Conservation (phyloP, 768 basidiomycete species). For the Leccinum variicolor region DNA sequence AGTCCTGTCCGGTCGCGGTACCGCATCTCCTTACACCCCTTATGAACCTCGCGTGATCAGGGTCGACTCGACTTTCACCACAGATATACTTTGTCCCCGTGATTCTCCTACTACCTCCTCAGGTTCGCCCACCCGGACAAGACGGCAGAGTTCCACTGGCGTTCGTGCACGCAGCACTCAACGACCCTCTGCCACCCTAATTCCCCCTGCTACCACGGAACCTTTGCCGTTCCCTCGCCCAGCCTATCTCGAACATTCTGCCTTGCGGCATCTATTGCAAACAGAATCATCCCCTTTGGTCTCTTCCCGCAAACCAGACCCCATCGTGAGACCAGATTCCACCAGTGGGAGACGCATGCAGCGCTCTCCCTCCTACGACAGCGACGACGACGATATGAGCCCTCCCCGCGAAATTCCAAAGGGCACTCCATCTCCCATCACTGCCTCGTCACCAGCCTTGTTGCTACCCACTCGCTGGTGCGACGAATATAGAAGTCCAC, state of each 20-base stretch:
- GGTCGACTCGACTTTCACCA: conserved; percentile 40
- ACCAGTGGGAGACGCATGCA: conserved; percentile 18
- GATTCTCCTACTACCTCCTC: conserved; percentile 35
- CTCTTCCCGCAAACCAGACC: conserved; percentile 39
- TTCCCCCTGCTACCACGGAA: conserved; percentile 26
- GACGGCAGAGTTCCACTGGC: conserved; percentile 42
- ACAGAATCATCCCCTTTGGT: conserved; percentile 42
- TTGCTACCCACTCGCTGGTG: conserved; percentile 78
- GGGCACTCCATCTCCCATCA: conserved; percentile 19
- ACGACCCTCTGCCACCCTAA: conserved; percentile 28
- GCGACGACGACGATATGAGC: conserved; percentile 64
- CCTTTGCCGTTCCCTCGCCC: conserved; percentile 57
- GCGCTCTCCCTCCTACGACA: conserved; percentile 49
- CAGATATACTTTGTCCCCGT: conserved; percentile 43
- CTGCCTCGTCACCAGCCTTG: conserved; percentile 38
- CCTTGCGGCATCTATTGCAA: conserved; percentile 65
- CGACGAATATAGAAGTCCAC: conserved; percentile 57
- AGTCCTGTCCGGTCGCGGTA: conserved; percentile 30
- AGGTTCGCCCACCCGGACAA: conserved; percentile 45
- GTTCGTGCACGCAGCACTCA: conserved; percentile 20
- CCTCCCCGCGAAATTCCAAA: conserved; percentile 42
- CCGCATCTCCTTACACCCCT: conserved; percentile 29
- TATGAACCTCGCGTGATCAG: conserved; percentile 73
- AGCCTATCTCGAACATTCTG: conserved; percentile 72
- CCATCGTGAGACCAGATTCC: conserved; percentile 20